phyloP scores from a whole-genome alignment of 768 basidiomycete genomes.

The Steccherinum ochraceum region DNA sequence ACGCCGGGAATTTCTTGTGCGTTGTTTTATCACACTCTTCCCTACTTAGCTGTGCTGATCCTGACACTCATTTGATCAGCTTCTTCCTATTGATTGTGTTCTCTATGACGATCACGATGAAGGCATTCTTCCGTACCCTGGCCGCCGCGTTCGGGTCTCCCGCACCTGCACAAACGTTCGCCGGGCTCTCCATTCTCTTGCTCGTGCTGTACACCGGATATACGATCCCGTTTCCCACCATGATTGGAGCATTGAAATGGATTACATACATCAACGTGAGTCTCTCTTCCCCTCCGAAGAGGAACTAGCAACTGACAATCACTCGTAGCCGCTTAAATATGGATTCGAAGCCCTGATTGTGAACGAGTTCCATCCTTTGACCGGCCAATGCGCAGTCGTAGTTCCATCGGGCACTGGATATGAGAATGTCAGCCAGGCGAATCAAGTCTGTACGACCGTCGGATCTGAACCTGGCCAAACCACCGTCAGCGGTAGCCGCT shows the following conservation, averaged over 20 bases:
- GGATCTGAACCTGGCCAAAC: conserved; percentile 57
- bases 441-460: conserved; percentile 74
- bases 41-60: neutral
- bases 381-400: conserved; percentile 53
- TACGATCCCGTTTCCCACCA: conserved; percentile 50
- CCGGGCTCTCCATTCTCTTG: conserved; percentile 44
- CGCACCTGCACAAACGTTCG: conserved; percentile 57
- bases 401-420: conserved; percentile 63
- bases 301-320: too few species aligned
- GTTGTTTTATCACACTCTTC: conserved; percentile 19
- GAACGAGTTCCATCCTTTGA: conserved; percentile 74
- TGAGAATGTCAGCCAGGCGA: conserved; percentile 42
- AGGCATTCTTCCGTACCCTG: conserved; percentile 66
- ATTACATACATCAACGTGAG: conserved; percentile 57
- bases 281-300: neutral
- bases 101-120: conserved; percentile 57
- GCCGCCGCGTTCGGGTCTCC: conserved; percentile 55
- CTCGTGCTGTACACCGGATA: conserved; percentile 59
- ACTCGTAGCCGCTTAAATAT: conserved; percentile 52
- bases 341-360: conserved; percentile 70
- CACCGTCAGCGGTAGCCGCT: conserved; percentile 55
- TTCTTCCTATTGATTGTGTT: conserved; percentile 52
- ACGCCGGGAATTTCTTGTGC: conserved; percentile 61
- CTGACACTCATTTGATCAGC: conserved; percentile 25
- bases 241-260: conserved; percentile 67